phyloP scores from a whole-genome alignment of 2,329 filamentous ascomycete species.

The Xylaria sp. region DNA sequence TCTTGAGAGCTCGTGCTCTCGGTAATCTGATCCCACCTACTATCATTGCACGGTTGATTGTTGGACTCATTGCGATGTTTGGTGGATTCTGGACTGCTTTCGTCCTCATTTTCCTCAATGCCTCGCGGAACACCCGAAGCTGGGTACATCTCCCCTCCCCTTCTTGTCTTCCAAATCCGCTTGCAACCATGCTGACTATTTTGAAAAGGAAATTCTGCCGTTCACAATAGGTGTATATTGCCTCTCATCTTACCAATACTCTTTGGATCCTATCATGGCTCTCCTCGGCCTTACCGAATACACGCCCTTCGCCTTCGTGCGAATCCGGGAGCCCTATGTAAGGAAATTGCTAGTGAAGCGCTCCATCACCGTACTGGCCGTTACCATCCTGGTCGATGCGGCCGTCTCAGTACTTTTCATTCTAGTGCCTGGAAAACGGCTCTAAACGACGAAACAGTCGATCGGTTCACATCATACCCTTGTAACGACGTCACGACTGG shows the following conservation, averaged over 20 bases:
- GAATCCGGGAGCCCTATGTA: constrained; percentile 90
- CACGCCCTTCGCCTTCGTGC: constrained; percentile 90
- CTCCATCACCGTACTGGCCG: constrained; percentile 79
- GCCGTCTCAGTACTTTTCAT: constrained; percentile 92
- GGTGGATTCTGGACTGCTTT: constrained; percentile 95
- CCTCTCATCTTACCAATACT: constrained; percentile 92
- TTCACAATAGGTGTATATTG: constrained; percentile 93
- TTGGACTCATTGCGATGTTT: constrained; percentile 88
- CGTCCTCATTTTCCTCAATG: constrained; percentile 89
- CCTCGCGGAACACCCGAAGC: constrained; percentile 76
- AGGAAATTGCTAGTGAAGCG: constrained; percentile 85
- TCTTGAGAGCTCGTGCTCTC: constrained; percentile 91
- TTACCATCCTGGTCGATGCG: constrained; percentile 80
- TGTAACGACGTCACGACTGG: constrained; percentile 45
- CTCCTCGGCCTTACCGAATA: constrained; percentile 94
- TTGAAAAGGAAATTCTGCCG: constrained; percentile 74
- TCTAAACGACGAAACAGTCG: constrained; percentile 57
- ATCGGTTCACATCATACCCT: constrained; percentile 1
- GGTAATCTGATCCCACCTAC: constrained; percentile 95
- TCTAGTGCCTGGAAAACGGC: constrained; percentile 87
- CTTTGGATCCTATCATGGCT: constrained; percentile 89
- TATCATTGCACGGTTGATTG: constrained; percentile 83
- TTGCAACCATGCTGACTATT: neutral
- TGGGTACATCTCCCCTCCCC: constrained; percentile 74
- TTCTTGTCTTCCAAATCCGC: neutral